Base-by-base conservation (phyloP, 805 yeast genomes). In the Wickerhamiella nectarea region DNA sequence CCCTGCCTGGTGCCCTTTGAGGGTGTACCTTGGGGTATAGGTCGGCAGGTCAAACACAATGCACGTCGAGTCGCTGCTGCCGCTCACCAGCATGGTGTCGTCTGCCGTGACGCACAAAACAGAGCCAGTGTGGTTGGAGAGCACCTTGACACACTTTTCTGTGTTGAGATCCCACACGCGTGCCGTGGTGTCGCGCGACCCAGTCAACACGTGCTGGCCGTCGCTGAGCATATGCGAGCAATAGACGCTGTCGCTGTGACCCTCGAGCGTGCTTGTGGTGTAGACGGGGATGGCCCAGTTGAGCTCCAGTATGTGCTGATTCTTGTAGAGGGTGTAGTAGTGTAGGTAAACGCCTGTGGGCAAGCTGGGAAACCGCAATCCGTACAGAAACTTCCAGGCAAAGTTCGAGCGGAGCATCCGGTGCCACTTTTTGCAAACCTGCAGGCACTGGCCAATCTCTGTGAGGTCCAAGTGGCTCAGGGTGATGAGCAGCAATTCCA, bases 1-100 rank as follows among this genome's bases (percentile, higher is more conserved):
- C 18, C 95, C 95, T 58, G 86, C 87, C 49, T 81, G 87, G 58
- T 89, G 96, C 0, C 95, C 95, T 53, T 84, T 83, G 58, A 89
- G 85, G 20, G 51, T n/a, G 33, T 17, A 36, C 3, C 87, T 94
- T 3, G 91, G 82, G 59, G 84, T 94, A 54, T 91, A 83, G 7
- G 87, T 78, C 7, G 86, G 75, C 43, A 87, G 68, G 60, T 85
- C 95, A 95, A 96, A 89, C 40, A 87, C 42, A 9, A 28, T 28
- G 37, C 36, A 39, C 6, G 41, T 38, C 7, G 29, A 10, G 34
- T 47, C 48, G 17, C 46, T 41, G 4, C 46, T 42, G 24, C 48
- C 50, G 15, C 45, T 31, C 22, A 45, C 45, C 12, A 47, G 43
- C n/a, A 39, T 6, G 7, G 22, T 11, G 5, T 26, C 33, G 28